These are phyloP conservation scores for Lomentospora prolificans DNA, from an alignment of 2,329 filamentous ascomycete genomes.

Conservation along the genomic window DNA sequence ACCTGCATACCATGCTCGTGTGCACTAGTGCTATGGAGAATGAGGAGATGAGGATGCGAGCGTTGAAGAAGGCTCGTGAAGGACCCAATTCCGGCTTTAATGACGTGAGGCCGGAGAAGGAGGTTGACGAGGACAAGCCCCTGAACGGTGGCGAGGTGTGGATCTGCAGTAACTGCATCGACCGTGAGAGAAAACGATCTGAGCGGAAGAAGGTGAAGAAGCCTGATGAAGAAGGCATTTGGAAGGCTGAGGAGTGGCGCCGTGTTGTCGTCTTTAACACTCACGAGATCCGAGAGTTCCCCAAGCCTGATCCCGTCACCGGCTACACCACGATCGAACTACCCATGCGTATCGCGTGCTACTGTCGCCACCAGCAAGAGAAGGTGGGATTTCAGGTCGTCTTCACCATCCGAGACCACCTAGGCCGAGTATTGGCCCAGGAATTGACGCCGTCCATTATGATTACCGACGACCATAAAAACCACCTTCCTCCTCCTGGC, in stretches of 20 bases:
- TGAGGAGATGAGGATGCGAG: slow-evolving; percentile 53
- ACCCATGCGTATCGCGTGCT: slow-evolving; percentile 94
- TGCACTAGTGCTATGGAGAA: slow-evolving; percentile 89
- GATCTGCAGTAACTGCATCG: slow-evolving; percentile 87
- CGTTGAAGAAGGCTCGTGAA: slow-evolving; percentile 43
- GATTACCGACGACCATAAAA: slow-evolving; percentile 98
- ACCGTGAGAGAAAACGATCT: slow-evolving; percentile 81
- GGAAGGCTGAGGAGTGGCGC: slow-evolving; percentile 69
- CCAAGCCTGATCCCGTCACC: slow-evolving; percentile 35
- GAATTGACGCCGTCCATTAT: slow-evolving; percentile 81
- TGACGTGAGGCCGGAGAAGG: slow-evolving; percentile 26
- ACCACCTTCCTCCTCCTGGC: slow-evolving; percentile 34
- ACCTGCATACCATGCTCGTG: slow-evolving; percentile 72
- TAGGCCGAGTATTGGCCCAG: slow-evolving; percentile 70
- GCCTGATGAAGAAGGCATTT: slow-evolving; percentile 82
- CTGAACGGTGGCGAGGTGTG: slow-evolving; percentile 87
- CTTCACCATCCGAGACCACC: slow-evolving; percentile 81
- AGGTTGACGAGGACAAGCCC: slow-evolving; percentile 57
- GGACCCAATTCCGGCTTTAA: slow-evolving; percentile 12
- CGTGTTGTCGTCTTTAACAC: slow-evolving; percentile 89
- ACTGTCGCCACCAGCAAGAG: slow-evolving; percentile 90
- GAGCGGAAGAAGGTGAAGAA: slow-evolving; percentile 90
- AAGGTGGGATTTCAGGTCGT: slow-evolving; percentile 89
- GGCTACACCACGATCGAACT: slow-evolving; percentile 70
- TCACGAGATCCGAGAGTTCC: slow-evolving; percentile 77